phyloP scores from a whole-genome alignment of 2,329 filamentous ascomycete genomes.

The Macrophomina pseudophaseolina region DNA sequence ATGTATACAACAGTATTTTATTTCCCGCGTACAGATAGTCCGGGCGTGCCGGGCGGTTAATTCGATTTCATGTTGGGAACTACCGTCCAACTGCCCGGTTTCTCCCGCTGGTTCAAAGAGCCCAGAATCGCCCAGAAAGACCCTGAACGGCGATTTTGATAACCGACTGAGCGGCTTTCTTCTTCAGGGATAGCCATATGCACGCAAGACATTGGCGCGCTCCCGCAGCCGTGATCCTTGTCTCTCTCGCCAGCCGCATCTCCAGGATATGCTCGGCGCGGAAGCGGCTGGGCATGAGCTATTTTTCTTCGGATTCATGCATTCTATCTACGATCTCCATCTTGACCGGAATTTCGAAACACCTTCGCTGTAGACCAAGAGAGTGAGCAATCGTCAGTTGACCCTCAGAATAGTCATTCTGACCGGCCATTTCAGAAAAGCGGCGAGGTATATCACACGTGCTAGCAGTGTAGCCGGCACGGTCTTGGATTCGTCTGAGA shows the following conservation, averaged over 20 bases:
- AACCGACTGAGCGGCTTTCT: background rate
- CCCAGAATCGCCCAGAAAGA: background rate
- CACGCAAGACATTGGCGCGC: background rate
- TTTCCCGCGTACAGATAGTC: no score
- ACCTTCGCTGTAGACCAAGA: background rate
- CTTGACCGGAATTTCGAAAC: background rate
- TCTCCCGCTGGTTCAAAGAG: background rate
- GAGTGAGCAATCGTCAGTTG: background rate
- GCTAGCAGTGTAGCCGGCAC: background rate
- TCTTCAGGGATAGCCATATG: background rate
- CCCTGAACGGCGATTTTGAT: background rate
- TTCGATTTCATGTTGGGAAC: background rate
- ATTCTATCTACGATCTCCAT: background rate
- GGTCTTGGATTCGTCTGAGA: background rate
- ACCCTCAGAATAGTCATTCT: no score
- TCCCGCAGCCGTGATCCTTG: background rate
- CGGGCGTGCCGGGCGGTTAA: background rate
- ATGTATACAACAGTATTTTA: background rate
- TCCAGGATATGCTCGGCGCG: background rate
- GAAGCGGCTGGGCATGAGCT: background rate
- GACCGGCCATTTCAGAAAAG: no score
- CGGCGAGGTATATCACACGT: background rate
- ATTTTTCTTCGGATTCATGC: background rate
- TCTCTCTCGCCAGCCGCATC: background rate
- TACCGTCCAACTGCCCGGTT: background rate